Evolutionary conservation across 208 protist species (phyloP).

Genomic region (Trypanosoma conorhini): DNA sequence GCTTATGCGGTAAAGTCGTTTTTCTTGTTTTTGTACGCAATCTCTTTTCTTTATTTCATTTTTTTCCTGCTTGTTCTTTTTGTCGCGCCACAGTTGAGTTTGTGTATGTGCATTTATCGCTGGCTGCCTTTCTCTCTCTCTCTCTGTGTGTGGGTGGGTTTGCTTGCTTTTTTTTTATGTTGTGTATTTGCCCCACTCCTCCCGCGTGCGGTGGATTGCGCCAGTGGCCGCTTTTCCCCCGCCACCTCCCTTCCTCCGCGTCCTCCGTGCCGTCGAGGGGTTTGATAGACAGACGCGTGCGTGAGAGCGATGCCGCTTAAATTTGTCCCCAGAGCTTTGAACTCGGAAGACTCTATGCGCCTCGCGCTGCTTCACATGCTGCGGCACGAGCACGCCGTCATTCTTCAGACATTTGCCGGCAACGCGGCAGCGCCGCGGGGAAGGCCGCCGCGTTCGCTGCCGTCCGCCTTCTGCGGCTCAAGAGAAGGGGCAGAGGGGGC

Average conservation of each 20-base stretch:
- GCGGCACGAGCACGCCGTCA: slow-evolving; percentile 6
- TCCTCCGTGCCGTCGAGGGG: not conserved
- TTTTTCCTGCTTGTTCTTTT: too few species aligned
- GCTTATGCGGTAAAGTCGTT: not conserved
- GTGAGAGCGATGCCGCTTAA: slow-evolving; percentile 22
- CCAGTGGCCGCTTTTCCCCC: not conserved
- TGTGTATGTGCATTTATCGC: too few species aligned
- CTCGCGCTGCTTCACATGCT: slow-evolving; percentile 23
- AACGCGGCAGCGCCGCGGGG: not conserved
- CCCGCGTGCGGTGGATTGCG: not conserved
- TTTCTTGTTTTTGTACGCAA: too few species aligned
- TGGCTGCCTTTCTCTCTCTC: too few species aligned
- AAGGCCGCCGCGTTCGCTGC: not conserved
- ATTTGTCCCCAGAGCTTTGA: slow-evolving; percentile 1
- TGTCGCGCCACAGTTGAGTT: too few species aligned
- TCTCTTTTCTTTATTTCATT: too few species aligned
- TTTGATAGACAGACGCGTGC: not conserved
- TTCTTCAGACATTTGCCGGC: slow-evolving; percentile 13
- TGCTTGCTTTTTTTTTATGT: too few species aligned
- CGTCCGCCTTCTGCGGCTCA: not conserved
- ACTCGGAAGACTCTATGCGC: not conserved
- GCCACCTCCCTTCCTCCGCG: not conserved
- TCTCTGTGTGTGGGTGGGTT: not conserved
- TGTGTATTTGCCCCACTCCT: too few species aligned
- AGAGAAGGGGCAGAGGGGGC: not conserved